These are phyloP conservation scores for Fraxinus baroniana DNA, from an alignment of 305 asterid species.

Conservation along the genomic window DNA sequence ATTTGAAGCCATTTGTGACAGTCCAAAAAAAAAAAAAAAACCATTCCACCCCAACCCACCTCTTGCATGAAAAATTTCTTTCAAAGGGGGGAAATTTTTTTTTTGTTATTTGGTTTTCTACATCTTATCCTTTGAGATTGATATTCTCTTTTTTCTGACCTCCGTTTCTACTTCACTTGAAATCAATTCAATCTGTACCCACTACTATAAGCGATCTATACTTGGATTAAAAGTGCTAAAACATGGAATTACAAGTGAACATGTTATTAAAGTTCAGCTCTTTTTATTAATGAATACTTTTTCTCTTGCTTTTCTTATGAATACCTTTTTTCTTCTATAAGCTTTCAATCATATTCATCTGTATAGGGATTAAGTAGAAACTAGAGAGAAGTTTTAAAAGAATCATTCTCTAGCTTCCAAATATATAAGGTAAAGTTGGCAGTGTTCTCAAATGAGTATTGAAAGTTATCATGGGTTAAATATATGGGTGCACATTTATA, in stretches of 20 bases:
- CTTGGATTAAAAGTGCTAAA: not conserved
- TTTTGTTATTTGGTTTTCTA: not conserved
- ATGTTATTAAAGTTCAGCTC: not conserved
- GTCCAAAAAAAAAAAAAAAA: no score
- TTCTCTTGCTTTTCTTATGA: not conserved
- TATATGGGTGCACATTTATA: not conserved
- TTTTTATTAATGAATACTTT: not conserved
- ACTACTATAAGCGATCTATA: not conserved
- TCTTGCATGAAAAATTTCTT: not conserved
- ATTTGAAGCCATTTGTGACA: not conserved
- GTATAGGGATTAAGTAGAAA: not conserved
- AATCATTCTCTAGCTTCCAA: not conserved
- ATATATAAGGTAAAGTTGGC: not conserved
- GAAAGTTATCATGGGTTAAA: not conserved
- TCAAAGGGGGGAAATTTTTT: no score
- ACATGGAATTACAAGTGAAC: not conserved
- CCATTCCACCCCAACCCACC: not conserved
- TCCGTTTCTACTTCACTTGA: not conserved
- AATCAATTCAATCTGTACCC: not conserved
- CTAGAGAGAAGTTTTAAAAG: not conserved
- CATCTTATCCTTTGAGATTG: not conserved
- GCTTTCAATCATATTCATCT: not conserved
- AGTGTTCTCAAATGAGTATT: not conserved
- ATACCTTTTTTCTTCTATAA: not conserved
- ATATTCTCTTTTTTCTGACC: not conserved